Evolutionary conservation across 2,329 filamentous ascomycete genomes (phyloP).

Genomic region (Cordyceps pruinosa): DNA sequence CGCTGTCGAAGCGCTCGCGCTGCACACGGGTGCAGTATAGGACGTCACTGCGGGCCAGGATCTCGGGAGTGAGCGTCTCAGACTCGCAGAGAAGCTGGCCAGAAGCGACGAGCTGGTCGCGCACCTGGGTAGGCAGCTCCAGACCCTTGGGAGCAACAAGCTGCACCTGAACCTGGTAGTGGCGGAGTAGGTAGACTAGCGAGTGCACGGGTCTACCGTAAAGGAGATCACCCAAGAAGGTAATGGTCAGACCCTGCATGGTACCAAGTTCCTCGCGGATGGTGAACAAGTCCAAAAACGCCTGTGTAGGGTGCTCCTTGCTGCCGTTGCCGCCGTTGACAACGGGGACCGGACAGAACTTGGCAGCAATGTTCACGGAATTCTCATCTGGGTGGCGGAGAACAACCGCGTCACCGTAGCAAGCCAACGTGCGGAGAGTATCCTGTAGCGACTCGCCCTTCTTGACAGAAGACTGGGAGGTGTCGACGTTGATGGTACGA

Average conservation of each 20-base stretch:
- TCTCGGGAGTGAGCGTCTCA: slow-evolving; percentile 74
- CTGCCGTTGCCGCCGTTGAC: slow-evolving; percentile 97
- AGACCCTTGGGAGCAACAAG: slow-evolving; percentile 79
- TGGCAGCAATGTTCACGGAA: slow-evolving; percentile 74
- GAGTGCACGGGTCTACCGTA: slow-evolving; percentile 96
- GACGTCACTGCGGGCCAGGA: slow-evolving; percentile 80
- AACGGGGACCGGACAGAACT: slow-evolving; percentile 82
- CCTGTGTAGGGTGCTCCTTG: slow-evolving; percentile 94
- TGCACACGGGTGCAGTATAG: slow-evolving; percentile 96
- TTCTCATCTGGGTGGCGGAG: slow-evolving; percentile 82
- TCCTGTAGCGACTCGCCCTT: slow-evolving; percentile 95
- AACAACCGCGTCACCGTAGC: slow-evolving; percentile 93
- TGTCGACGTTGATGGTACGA: slow-evolving; percentile 73
- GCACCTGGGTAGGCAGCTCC: slow-evolving; percentile 67
- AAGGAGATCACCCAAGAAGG: slow-evolving; percentile 86
- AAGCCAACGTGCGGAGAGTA: slow-evolving; percentile 85
- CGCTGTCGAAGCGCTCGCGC: slow-evolving; percentile 85
- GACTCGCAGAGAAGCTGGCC: slow-evolving; percentile 74
- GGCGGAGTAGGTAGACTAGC: slow-evolving; percentile 83
- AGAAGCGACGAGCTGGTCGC: slow-evolving; percentile 61
- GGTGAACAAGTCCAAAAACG: slow-evolving; percentile 95
- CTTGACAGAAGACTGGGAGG: slow-evolving; percentile 77
- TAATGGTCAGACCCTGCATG: slow-evolving; percentile 91
- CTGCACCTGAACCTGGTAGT: slow-evolving; percentile 93
- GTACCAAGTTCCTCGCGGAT: slow-evolving; percentile 96